These are phyloP conservation scores for Sporothrix brasiliensis DNA, from an alignment of 2,329 filamentous ascomycete genomes.

Conservation along the genomic window DNA sequence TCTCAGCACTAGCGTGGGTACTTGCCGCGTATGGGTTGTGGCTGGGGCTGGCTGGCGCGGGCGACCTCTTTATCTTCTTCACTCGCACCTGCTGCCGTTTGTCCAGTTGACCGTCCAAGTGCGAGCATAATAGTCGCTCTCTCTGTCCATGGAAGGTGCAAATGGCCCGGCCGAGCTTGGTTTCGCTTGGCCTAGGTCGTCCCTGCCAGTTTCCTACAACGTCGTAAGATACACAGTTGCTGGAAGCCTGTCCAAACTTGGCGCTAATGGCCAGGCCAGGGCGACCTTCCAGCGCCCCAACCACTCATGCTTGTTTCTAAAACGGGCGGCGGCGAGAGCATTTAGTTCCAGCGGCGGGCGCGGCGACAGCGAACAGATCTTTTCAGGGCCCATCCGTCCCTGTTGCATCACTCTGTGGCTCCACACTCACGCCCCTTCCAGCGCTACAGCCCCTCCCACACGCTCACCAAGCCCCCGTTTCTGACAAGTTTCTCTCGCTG, in stretches of 20 bases:
- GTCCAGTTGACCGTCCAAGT: constrained; percentile 1
- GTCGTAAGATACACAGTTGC: background rate
- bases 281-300: constrained; percentile 3
- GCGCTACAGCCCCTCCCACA: constrained; percentile 28
- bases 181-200: constrained; percentile 6
- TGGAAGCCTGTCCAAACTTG: background rate
- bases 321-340: constrained; percentile 25
- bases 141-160: background rate
- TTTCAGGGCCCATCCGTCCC: constrained; percentile 8
- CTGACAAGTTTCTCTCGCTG: constrained; percentile 12
- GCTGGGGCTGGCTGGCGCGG: background rate
- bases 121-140: background rate
- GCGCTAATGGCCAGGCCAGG: constrained; percentile 21
- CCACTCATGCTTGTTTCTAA: constrained; percentile 30
- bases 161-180: constrained; percentile 10
- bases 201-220: background rate
- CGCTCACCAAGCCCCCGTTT: background rate
- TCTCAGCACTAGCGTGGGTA: constrained; percentile 19
- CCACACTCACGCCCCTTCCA: constrained; percentile 9
- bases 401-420: background rate
- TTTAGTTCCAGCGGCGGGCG: constrained; percentile 3
- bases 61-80: background rate
- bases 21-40: constrained; percentile 2
- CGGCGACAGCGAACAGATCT: background rate
- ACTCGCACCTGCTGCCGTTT: too few species aligned